Base-by-base conservation (phyloP, 148 eudicot genomes). In the Heliosperma pusillum region DNA sequence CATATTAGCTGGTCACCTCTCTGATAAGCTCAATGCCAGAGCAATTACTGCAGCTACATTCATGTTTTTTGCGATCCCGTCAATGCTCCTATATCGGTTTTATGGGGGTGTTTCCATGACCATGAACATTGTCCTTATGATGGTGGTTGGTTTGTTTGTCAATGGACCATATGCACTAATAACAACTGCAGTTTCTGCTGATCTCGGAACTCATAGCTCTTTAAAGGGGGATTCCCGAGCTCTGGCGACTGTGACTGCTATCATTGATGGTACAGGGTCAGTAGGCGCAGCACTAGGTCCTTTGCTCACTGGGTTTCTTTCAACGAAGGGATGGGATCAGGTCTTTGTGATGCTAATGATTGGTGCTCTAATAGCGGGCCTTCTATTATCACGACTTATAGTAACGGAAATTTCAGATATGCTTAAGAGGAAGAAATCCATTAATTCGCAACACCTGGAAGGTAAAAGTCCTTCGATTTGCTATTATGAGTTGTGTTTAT, bases 131-230 rank as follows among this genome's bases (percentile, higher is more conserved):
- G 25, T 82, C 61, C 96, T 95, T 13, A 95, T 95, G 98, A 90
- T 95, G 87, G 64, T 89, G 21, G 92, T 89, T 56, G 98, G 98
- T 16, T 79, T 95, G 62, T 88, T 86, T 66, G 87, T 95, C 36
- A 95, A 95, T 59, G 98, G 98, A 36, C 98, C 98, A 0, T 95
- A 95, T 74, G 97, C 98, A 69, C 97, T 95, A 36, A 95, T 95
- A 69, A 95, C 98, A 19, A 95, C 98, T 15, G 98, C 98, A 36
- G 98, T 95, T 73, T 95, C 98, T 16, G 98, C 97, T 8, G 98
- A 95, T 83, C 87, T 95, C 30, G 98, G 98, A 33, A 95, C 98
- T 55, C 98, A 92, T 65, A 89, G 93, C 66, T 92, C 97, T 66
- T 80, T 95, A 11, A 89, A 78, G 77, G 96, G 97, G 50, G 91